Conservation (phyloP, 2,329 filamentous ascomycete species). For the Calonectria honghensis region DNA sequence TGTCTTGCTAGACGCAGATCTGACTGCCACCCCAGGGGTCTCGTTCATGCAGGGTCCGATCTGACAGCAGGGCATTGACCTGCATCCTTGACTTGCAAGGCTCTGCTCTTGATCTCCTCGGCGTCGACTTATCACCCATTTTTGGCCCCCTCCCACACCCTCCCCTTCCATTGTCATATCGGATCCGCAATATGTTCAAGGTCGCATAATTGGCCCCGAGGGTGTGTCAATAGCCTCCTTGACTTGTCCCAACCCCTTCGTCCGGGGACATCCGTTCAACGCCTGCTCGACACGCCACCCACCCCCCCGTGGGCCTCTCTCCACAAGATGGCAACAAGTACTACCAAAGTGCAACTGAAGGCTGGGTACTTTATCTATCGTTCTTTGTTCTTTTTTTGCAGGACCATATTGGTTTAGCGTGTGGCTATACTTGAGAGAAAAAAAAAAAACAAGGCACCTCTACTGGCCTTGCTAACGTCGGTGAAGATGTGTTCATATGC, state of each 20-base stretch:
- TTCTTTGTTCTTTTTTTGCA: slow-evolving; percentile 49
- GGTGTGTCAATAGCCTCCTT: slow-evolving; percentile 38
- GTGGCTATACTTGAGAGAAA: slow-evolving; percentile 33
- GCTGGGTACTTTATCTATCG: slow-evolving; percentile 20
- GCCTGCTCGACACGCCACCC: slow-evolving; percentile 8
- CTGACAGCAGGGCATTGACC: slow-evolving; percentile 27
- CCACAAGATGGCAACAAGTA: slow-evolving; percentile 23
- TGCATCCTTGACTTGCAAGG: slow-evolving; percentile 3
- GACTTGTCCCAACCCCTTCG: slow-evolving; percentile 3
- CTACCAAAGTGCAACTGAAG: slow-evolving; percentile 41
- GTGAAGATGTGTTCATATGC: background rate
- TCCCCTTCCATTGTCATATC: slow-evolving; percentile 40
- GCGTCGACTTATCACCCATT: background rate
- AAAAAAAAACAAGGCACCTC: slow-evolving; percentile 12
- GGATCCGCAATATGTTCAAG: slow-evolving; percentile 46
- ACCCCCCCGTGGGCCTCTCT: background rate
- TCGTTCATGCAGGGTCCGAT: slow-evolving; percentile 50
- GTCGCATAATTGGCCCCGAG: slow-evolving; percentile 35
- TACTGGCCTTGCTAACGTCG: background rate
- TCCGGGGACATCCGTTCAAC: slow-evolving; percentile 14
- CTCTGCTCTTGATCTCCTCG: background rate
- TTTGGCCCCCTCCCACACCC: background rate
- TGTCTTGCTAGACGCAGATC: slow-evolving; percentile 23
- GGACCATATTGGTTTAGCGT: slow-evolving; percentile 34
- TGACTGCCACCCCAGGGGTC: slow-evolving; percentile 46